Base-by-base conservation (phyloP, 768 basidiomycete genomes). In the Lactarius akahatsu region DNA sequence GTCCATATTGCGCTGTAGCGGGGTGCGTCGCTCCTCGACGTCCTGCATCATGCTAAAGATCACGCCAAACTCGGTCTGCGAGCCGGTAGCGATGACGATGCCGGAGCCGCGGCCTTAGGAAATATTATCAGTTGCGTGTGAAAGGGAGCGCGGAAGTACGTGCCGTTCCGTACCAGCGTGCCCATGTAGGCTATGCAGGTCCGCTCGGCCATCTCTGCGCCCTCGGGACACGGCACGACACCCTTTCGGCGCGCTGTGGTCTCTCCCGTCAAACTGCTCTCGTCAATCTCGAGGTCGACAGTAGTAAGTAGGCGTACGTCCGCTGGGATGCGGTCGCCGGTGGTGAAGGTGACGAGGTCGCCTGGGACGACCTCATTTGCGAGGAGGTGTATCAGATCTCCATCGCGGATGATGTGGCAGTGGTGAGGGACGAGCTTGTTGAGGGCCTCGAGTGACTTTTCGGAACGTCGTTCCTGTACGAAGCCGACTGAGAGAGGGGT, bases 41-140 rank as follows among this genome's bases (percentile, higher is more conserved):
- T 97, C 94, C 76, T 97, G 94, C 93, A 98, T 94, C 94, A 97
- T 96, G 16, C 90, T 87, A 74, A 98, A 98, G 67, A 98, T 93
- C 63, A 96, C 88, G 30, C 96, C 96, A 76, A 98, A 96, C 74
- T 98, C 96, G 1, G 94, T 96, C 68, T 90, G 86, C 15, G 85
- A 82, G 2, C 96, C 91, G 0, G 85, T 93, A 0, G 85, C 93
- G 55, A 98, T 91, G 6, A 96, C 94, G 55, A 98, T 80, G 6
- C 96, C 96, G 45, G 83, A 80, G 0, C 94, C 96, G 61, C 92
- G 81, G 7, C 92, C 91, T 91, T 70, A 9, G 34, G 41, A 57
- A 43, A 15, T 3, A 57, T 28, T 15, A 3, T 62, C n/a, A 16
- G 15, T 32, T 30, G 11, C 4, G 34, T 36, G 61, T 28, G 41